Evolutionary conservation across 495 filamentous ascomycete species (phyloP).

Genomic region (Penicillium cosmopolitanum): DNA sequence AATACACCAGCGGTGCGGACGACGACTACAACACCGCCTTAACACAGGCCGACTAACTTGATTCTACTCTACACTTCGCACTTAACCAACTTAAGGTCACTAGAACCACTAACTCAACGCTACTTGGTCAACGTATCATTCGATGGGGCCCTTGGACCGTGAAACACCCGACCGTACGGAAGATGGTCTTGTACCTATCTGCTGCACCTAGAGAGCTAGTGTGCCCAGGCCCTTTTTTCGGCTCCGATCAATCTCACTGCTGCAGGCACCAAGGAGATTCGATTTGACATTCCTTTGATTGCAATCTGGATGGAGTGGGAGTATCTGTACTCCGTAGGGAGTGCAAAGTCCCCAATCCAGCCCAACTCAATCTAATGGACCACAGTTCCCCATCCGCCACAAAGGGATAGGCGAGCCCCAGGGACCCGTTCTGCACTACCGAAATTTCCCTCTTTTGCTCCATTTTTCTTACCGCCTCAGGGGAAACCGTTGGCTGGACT

Average conservation of each 20-base stretch:
- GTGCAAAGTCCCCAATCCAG: background rate
- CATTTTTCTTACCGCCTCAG: slow-evolving; percentile 8
- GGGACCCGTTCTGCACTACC: slow-evolving; percentile 5
- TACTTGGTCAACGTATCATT: background rate
- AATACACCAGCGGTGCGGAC: background rate
- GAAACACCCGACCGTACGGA: background rate
- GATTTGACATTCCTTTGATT: background rate
- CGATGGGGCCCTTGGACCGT: slow-evolving; percentile 2
- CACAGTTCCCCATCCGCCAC: no score
- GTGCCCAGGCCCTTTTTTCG: slow-evolving; percentile 6
- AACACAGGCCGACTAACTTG: no score
- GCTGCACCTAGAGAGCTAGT: slow-evolving; percentile 6
- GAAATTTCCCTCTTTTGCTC: slow-evolving; percentile 10
- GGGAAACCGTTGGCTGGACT: slow-evolving; percentile 23
- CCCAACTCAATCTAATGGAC: no score
- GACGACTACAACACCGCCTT: no score
- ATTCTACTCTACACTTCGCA: background rate
- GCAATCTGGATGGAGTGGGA: background rate
- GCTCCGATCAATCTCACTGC: background rate
- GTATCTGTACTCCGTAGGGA: background rate
- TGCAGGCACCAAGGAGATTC: slow-evolving; percentile 7
- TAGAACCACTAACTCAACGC: background rate
- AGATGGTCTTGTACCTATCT: background rate
- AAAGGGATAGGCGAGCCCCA: background rate
- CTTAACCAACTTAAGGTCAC: no score